Evolutionary conservation across 495 filamentous ascomycete species (phyloP).

Genomic region (Aspergillus sparsus): DNA sequence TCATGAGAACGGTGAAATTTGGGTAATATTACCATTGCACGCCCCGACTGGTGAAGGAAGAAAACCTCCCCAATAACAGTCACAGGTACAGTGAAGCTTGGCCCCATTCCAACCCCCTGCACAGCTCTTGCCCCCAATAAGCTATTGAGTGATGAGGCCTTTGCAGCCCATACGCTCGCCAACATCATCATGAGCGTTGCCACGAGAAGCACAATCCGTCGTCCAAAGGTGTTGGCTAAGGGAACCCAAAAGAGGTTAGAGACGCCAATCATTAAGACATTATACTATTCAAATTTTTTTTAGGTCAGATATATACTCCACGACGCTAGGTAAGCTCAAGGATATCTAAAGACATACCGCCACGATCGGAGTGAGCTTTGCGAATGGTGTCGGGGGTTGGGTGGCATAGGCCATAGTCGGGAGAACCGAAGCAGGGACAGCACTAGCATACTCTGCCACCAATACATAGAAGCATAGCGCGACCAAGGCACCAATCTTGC

Average conservation of each 20-base stretch:
- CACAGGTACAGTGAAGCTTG: slow-evolving; percentile 19
- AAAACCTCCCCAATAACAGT: neutral
- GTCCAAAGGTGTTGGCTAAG: slow-evolving; percentile 33
- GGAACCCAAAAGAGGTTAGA: slow-evolving; percentile 39
- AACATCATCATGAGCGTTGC: slow-evolving; percentile 29
- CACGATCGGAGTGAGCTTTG: no score
- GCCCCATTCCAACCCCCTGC: slow-evolving; percentile 30
- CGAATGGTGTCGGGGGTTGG: no score
- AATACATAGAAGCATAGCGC: no score
- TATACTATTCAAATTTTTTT: no score
- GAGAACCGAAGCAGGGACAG: no score
- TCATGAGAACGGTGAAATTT: neutral
- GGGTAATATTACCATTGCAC: neutral
- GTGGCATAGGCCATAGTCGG: no score
- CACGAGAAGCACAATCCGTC: slow-evolving; percentile 34
- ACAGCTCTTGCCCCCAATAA: slow-evolving; percentile 34
- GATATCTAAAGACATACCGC: no score
- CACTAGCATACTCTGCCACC: no score
- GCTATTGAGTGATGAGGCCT: slow-evolving; percentile 27
- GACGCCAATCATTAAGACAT: slow-evolving; percentile 37
- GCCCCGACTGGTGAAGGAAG: neutral
- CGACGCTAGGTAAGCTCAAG: no score
- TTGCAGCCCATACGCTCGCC: slow-evolving; percentile 36
- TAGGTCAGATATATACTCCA: no score
- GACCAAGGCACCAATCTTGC: no score